Base-by-base conservation (phyloP, 306 rosid genomes). In the Ceratonia siliqua region DNA sequence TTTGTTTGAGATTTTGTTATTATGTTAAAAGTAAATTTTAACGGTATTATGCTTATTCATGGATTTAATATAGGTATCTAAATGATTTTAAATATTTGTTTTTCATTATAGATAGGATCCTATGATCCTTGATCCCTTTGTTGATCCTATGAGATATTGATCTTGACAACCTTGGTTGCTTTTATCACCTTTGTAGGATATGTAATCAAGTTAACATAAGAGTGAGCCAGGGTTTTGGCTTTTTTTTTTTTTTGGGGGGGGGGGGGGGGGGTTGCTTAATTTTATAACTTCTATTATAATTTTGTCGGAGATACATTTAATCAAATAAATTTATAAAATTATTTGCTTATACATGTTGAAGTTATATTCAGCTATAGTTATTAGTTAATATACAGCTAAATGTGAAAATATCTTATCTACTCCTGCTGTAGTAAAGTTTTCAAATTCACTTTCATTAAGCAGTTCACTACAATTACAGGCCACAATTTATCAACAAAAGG, bases 401-500 rank as follows among this genome's bases (percentile, higher is more conserved):
- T 61, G 28, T 21, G 57, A 56, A 72, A 58, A 68, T 70, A 21
- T 41, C 12, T 10, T 17, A 12, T 38, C 5, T 17, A 22, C 27
- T 32, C 25, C 9, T 45, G 38, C 48, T 18, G 21, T 62, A 48
- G 50, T 70, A 21, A 25, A 78, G 73, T 68, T 82, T 76, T 41
- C 52, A 71, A 28, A 43, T 75, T 55, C 32, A 35, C 56, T 64
- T 73, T 79, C 38, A 56, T 79, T 43, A 64, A 80, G 38, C 63
- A 36, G 18, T 78, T 79, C 78, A 21, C 72, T 70, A 67, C 41
- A 48, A 72, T 88, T 72, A 39, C 85, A 94, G 99, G 99, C 99
- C 48, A 94, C 99, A 73, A 90, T 90, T 68, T 95, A 95, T 85
- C 99, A 95, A 79, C 99, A 95, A 82, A 95, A 95, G 72, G 98